A percentile compares a stretch with the other conserved stretches of the same genome.
Evolutionary conservation across 306 rosid genomes (phyloP).

Genomic region (Alnus rubra): DNA sequence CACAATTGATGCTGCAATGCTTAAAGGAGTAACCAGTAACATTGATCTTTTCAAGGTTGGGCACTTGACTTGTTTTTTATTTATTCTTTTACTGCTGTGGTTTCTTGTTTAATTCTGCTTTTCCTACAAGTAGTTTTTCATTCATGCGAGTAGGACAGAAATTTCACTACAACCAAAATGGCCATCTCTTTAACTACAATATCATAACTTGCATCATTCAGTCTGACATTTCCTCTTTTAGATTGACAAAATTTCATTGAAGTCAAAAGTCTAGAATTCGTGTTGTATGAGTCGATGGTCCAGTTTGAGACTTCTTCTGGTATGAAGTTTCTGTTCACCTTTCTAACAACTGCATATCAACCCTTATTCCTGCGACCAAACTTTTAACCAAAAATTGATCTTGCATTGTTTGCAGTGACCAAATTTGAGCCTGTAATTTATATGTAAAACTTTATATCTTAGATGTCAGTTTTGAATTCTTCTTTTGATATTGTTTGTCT

Average conservation of each 20-base stretch:
- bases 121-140: conserved; percentile 14
- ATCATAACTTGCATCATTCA: background rate
- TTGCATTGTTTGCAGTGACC: background rate
- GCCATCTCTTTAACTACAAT: background rate
- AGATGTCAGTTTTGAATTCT: background rate
- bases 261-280: background rate
- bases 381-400: background rate
- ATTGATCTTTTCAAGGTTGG: conserved; percentile 94
- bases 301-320: background rate
- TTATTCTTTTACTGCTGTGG: background rate
- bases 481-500: background rate
- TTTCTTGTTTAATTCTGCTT: conserved; percentile 8
- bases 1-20: conserved; percentile 91
- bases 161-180: background rate
- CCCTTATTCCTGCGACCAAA: background rate
- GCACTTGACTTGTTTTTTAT: conserved; percentile 26
- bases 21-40: conserved; percentile 93
- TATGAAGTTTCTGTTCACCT: conserved; percentile 6
- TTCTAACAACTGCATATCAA: background rate
- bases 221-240: background rate
- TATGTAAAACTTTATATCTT: background rate
- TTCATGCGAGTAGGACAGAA: background rate
- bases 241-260: background rate
- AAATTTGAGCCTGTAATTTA: background rate
- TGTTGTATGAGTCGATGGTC: background rate